Base-by-base conservation (phyloP, 208 protist species). In the Leishmania major region DNA sequence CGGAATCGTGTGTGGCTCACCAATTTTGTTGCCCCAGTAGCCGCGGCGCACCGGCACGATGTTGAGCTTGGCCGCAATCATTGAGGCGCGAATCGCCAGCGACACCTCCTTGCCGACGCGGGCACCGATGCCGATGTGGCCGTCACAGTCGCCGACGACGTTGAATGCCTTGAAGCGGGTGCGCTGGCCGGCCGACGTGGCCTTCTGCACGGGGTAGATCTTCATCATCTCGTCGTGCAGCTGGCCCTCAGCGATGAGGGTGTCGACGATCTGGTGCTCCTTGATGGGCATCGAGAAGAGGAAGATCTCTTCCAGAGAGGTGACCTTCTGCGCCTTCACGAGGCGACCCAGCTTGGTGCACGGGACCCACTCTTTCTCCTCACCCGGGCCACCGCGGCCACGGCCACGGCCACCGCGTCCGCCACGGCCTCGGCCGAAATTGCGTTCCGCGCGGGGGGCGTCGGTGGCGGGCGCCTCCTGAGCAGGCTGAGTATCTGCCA, bases 141-240 rank as follows among this genome's bases (percentile, higher is more conserved):
- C 99, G 81, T 99, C 92, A 77, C 83, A 89, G 88, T 99, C 99
- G 85, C 99, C 99, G 84, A 99, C 96, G 80, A 99, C 98, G 84
- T 99, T 99, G 91, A 99, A 99, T 49, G 99, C 99, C 95, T 99
- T 99, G 98, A 99, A 99, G 87, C 99, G 95, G 77, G 99, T 99
- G 87, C 99, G 97, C 96, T 99, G 99, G 95, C 99, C 99, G 84
- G 99, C 99, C 88, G 91, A 91, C 72, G 99, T 99, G 91, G 99
- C 99, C 97, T 99, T 99, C 95, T 99, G 99, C 67, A 99, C 99
- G 80, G 99, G 98, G 90, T 97, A 98, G 86, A 99, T 99, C 90
- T 99, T 99, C 95, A 99, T 99, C 79, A 99, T 99, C 85, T 98
- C 93, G 69, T 99, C 98, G 47, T 91, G 87, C 64, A 98, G 89